A percentile compares a stretch with the other conserved stretches of the same genome.
These are phyloP conservation scores for Pogostemon cablin DNA, from an alignment of 257 asterid species.

Conservation along the genomic window DNA sequence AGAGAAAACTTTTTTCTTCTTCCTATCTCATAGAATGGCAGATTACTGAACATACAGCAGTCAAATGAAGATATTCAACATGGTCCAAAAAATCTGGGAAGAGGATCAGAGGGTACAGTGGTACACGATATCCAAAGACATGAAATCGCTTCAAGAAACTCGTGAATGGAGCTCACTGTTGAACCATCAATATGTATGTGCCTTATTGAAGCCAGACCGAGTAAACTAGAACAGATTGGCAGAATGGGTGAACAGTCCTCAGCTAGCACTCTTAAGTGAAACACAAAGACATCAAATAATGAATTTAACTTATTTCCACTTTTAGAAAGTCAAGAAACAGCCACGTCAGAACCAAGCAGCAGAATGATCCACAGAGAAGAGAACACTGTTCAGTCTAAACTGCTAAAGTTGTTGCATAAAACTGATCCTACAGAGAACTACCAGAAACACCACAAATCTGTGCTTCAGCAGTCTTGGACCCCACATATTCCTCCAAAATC, in stretches of 20 bases:
- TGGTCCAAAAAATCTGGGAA: constrained; percentile 24
- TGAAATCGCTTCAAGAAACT: constrained; percentile 33
- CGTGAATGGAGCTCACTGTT: constrained; percentile 18
- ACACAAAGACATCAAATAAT: constrained; percentile 26
- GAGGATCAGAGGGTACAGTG: constrained; percentile 1
- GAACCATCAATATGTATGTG: constrained; percentile 12
- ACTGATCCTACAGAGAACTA: constrained; percentile 31
- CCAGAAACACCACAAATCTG: constrained; percentile 33
- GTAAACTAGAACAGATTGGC: not conserved
- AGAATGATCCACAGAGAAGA: constrained; percentile 29
- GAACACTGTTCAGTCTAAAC: constrained; percentile 33
- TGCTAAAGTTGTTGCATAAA: constrained; percentile 23
- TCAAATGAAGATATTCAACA: constrained; percentile 6
- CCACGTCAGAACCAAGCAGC: constrained; percentile 34
- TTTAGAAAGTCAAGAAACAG: constrained; percentile 25
- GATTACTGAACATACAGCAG: constrained; percentile 28
- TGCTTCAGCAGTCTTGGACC: constrained; percentile 35
- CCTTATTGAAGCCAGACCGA: constrained; percentile 27
- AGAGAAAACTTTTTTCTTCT: not conserved
- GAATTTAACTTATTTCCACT: constrained; percentile 21
- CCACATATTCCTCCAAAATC: constrained; percentile 37
- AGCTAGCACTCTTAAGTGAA: constrained; percentile 25
- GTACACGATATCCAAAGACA: constrained; percentile 15
- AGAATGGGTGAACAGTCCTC: not conserved
- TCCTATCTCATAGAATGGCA: not conserved